Evolutionary conservation across 2,329 filamentous ascomycete species (phyloP).

Genomic region (Diaporthe citriasiana): DNA sequence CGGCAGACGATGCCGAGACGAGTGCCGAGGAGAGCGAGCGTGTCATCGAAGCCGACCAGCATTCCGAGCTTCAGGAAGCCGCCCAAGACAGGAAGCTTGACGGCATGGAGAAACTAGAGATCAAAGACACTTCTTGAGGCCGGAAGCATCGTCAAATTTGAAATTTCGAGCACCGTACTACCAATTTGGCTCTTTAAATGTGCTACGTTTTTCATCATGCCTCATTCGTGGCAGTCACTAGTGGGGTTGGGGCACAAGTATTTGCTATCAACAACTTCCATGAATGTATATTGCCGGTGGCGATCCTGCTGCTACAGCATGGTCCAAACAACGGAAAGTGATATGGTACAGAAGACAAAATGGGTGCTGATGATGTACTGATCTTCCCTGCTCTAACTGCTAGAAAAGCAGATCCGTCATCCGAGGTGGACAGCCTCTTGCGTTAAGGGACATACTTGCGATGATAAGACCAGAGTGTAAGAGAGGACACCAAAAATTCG

Average conservation of each 20-base stretch:
- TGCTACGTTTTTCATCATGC: background rate
- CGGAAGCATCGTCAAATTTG: background rate
- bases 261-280: slow-evolving; percentile 41
- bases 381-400: slow-evolving; percentile 42
- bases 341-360: slow-evolving; percentile 43
- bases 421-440: slow-evolving; percentile 40
- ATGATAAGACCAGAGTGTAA: slow-evolving; percentile 43
- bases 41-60: slow-evolving; percentile 42
- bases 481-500: slow-evolving; percentile 42
- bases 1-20: slow-evolving; percentile 50
- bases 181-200: background rate
- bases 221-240: background rate
- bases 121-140: slow-evolving; percentile 37
- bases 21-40: slow-evolving; percentile 47
- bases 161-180: background rate
- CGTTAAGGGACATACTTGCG: slow-evolving; percentile 42
- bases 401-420: slow-evolving; percentile 41
- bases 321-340: slow-evolving; percentile 42
- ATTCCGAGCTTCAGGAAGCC: background rate
- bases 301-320: slow-evolving; percentile 39
- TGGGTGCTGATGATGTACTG: slow-evolving; percentile 40
- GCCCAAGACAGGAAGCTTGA: slow-evolving; percentile 32
- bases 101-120: slow-evolving; percentile 43
- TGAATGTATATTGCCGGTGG: slow-evolving; percentile 42
- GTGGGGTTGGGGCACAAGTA: background rate